Percentiles rank a stretch among this genome's conserved stretches.
These are phyloP conservation scores for Stephanodiscus triporus DNA, from an alignment of 108 stramenopile species.

Conservation along the genomic window DNA sequence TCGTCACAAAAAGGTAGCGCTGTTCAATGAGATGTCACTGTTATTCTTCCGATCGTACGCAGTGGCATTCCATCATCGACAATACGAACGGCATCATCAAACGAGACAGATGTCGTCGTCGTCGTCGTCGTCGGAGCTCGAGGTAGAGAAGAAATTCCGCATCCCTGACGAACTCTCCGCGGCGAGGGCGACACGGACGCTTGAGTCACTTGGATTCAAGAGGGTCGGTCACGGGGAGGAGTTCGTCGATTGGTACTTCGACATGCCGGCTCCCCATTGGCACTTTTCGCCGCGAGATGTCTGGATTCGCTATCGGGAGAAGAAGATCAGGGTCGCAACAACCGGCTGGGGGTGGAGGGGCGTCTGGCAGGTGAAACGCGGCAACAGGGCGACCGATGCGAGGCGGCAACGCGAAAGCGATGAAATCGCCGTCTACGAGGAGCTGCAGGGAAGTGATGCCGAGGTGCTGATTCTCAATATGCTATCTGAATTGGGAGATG, in stretches of 20 bases:
- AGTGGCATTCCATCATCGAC: no score
- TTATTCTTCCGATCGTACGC: no score
- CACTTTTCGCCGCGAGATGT: constrained; percentile 34
- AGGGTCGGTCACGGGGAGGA: constrained; percentile 29
- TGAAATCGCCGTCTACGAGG: constrained; percentile 41
- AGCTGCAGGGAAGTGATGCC: constrained; percentile 41
- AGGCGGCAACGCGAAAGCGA: constrained; percentile 1
- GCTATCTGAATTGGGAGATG: constrained; percentile 4
- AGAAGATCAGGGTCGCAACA: constrained; percentile 27
- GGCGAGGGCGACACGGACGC: constrained; percentile 16
- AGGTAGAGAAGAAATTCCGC: constrained; percentile 52
- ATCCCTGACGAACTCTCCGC: constrained; percentile 16
- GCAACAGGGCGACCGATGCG: background rate
- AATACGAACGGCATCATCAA: no score
- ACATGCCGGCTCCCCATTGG: constrained; percentile 41
- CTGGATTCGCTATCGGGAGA: constrained; percentile 52
- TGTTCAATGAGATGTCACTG: no score
- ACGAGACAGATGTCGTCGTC: no score
- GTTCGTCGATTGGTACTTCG: constrained; percentile 52
- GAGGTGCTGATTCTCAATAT: constrained; percentile 37
- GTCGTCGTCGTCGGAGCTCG: constrained; percentile 19
- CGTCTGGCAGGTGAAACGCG: constrained; percentile 47
- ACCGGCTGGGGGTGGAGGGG: constrained; percentile 45
- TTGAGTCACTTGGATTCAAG: constrained; percentile 26
- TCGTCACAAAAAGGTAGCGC: no score